A percentile compares a stretch with the other conserved stretches of the same genome.
Conservation (phyloP, 371 early-diverging fungal genomes). For the Globomyces sp. region DNA sequence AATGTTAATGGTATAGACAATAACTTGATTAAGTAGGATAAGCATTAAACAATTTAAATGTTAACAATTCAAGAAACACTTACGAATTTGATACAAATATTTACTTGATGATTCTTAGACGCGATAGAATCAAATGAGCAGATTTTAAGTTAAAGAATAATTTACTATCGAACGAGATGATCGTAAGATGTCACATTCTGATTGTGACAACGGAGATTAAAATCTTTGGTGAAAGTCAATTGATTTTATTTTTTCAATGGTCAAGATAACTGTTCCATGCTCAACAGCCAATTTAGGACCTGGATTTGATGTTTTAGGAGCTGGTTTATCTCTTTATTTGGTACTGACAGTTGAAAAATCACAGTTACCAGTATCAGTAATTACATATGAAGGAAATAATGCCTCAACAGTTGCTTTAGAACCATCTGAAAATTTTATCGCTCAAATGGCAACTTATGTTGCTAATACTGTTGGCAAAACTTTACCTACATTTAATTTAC, state of each 20-base stretch:
- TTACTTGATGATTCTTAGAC: too few relatives aligned
- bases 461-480: slow-evolving; percentile 63
- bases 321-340: slow-evolving; percentile 82
- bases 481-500: slow-evolving; percentile 53
- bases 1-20: too few relatives aligned
- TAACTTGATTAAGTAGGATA: too few relatives aligned
- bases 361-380: slow-evolving; percentile 3
- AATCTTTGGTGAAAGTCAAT: background rate
- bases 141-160: too few relatives aligned
- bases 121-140: too few relatives aligned
- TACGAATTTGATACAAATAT: too few relatives aligned
- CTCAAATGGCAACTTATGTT: slow-evolving; percentile 82
- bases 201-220: slow-evolving; percentile 6
- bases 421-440: slow-evolving; percentile 83
- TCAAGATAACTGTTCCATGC: slow-evolving; percentile 82
- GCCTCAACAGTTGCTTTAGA: slow-evolving; percentile 74
- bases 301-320: slow-evolving; percentile 93
- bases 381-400: slow-evolving; percentile 77
- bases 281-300: slow-evolving; percentile 97
- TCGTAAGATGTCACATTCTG: background rate
- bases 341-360: slow-evolving; percentile 58
- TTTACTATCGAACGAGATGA: too few relatives aligned
- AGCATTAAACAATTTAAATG: too few relatives aligned
- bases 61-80: too few relatives aligned
- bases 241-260: background rate